Evolutionary conservation across 2,329 filamentous ascomycete species (phyloP), one percentile per base, ranked within the genome.

Genomic region (Ascosphaera apis): DNA sequence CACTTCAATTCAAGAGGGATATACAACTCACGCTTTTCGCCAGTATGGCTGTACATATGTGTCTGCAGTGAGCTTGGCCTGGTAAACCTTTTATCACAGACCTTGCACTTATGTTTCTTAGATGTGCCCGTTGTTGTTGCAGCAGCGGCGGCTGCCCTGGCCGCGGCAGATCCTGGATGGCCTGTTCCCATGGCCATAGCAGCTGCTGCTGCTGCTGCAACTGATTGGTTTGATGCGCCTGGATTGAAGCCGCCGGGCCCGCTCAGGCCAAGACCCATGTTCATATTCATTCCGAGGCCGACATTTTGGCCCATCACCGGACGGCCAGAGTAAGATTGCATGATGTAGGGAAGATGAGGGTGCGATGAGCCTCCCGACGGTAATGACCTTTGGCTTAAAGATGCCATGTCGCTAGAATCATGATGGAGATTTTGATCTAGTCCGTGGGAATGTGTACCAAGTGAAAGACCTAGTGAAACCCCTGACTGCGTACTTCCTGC

Each of bases 51-150:
- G 60, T 93, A 93, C 79, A 93, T 93, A 53, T 95, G 86, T 21
- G 86, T 95, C 53, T 93, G 86, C 28, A 95, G 58, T 11, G 86
- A 93, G 52, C 83, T 92, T 1, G 86, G 86, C 37, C 86, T 71
- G 2, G 86, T 93, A 55, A 95, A 95, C 31, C 86, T 74, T 67
- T 95, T 93, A 58, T 93, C 86, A 63, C 86, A 95, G 40, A 95
- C 80, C 61, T 92, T 93, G 69, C 86, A 95, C 65, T 93, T 93
- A 63, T 95, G 88, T 66, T 95, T 95, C 72, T 95, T 95, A 11
- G 21, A 25, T 25, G 21, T 25, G 11, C 21, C 21, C 6, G 21
- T 6, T 25, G 21, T 6, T 25, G 21, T 25, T 25, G 21, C 11
- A 11, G 21, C 5, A 25, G 21, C 11, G 11, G 21, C 21, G 11